Evolutionary conservation across 139 green algal genomes (phyloP).

Genomic region (Trebouxia sp.): DNA sequence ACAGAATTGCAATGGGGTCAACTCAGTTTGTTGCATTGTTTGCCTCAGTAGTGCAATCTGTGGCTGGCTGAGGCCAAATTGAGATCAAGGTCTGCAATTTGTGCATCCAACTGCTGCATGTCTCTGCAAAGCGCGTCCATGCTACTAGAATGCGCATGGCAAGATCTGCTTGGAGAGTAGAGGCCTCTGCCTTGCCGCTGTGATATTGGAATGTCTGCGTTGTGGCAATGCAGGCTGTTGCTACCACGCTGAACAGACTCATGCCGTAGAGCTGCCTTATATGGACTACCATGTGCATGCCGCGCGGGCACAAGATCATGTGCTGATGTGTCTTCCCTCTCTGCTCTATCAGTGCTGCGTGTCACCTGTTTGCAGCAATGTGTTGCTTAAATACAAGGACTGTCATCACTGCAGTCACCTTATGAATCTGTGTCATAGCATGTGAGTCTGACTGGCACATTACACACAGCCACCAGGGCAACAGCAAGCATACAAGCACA

Average conservation of each 20-base stretch:
- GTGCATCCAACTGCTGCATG: neutral
- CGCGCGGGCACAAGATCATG: neutral
- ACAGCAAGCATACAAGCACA: too few species aligned
- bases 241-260: too few species aligned
- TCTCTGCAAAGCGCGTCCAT: constrained; percentile 12
- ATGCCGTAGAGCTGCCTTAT: neutral
- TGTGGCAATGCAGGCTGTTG: too few species aligned
- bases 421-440: too few species aligned
- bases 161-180: too few species aligned
- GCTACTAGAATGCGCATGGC: neutral
- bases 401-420: too few species aligned
- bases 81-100: neutral
- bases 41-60: neutral
- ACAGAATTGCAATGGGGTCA: too few species aligned
- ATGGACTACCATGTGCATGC: neutral
- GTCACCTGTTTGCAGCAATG: neutral
- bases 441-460: too few species aligned
- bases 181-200: too few species aligned
- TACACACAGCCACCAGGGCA: too few species aligned
- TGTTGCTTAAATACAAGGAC: neutral
- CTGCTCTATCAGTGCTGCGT: neutral
- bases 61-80: constrained; percentile 9
- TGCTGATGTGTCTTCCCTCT: neutral
- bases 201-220: too few species aligned
- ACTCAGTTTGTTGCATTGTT: too few species aligned